A percentile compares a stretch with the other conserved stretches of the same genome.
These are phyloP conservation scores for Davidsoniella neocaledoniae DNA, from an alignment of 2,329 filamentous ascomycete genomes.

Conservation along the genomic window DNA sequence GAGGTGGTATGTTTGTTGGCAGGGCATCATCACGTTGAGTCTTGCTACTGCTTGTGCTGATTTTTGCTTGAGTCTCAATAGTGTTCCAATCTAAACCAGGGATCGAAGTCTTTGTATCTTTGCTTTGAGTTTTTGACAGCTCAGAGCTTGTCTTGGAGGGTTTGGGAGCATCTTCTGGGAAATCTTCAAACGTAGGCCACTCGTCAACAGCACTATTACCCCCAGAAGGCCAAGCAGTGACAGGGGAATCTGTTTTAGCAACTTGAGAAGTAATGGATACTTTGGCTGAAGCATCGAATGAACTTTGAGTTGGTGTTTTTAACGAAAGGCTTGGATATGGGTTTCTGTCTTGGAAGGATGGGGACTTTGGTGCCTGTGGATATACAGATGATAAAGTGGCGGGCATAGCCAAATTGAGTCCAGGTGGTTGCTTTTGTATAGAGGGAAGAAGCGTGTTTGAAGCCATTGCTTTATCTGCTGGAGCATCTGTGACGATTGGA, in stretches of 20 bases:
- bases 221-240: slow-evolving; percentile 31
- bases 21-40: slow-evolving; percentile 28
- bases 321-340: slow-evolving; percentile 33
- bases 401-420: neutral
- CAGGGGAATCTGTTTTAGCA: slow-evolving; percentile 18
- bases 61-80: slow-evolving; percentile 17
- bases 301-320: slow-evolving; percentile 24
- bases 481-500: no score
- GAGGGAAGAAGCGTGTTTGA: slow-evolving; percentile 13
- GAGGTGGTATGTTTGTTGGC: slow-evolving; percentile 78
- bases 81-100: slow-evolving; percentile 26
- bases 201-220: slow-evolving; percentile 22
- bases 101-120: neutral
- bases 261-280: neutral
- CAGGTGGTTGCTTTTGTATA: slow-evolving; percentile 1
- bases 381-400: slow-evolving; percentile 19
- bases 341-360: slow-evolving; percentile 36
- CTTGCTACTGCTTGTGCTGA: neutral
- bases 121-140: neutral
- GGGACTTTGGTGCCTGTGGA: slow-evolving; percentile 32
- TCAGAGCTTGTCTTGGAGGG: neutral
- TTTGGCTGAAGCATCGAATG: slow-evolving; percentile 15
- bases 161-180: slow-evolving; percentile 17
- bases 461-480: neutral
- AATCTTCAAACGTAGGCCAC: slow-evolving; percentile 36